These are phyloP conservation scores for Rhodomyrtus psidioides DNA, from an alignment of 441 rosid genomes.

Conservation along the genomic window DNA sequence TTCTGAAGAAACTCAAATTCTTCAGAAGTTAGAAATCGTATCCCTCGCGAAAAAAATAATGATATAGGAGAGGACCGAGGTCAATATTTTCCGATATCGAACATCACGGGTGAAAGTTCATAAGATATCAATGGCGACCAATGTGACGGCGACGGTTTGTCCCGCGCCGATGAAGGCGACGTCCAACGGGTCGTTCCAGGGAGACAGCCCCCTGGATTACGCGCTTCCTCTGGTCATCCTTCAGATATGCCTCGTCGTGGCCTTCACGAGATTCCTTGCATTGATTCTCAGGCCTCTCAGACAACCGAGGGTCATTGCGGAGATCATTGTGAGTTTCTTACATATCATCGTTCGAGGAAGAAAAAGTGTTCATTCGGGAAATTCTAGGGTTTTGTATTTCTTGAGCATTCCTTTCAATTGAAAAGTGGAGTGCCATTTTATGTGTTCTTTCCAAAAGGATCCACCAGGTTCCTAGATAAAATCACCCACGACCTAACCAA, in stretches of 20 bases:
- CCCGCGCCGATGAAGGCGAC: conserved; percentile 54
- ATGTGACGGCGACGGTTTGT: conserved; percentile 2
- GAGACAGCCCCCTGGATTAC: conserved; percentile 46
- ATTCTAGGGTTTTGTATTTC: background rate
- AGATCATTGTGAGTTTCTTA: conserved; percentile 39
- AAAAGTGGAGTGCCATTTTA: background rate
- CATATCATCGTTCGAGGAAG: background rate
- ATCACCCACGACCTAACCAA: background rate
- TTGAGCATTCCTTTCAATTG: background rate
- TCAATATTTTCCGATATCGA: background rate
- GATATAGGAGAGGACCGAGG: background rate
- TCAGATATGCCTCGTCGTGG: conserved; percentile 45
- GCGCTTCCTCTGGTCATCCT: conserved; percentile 55
- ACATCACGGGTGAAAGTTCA: background rate
- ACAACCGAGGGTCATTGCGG: conserved; percentile 60
- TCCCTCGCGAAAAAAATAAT: background rate
- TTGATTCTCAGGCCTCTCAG: conserved; percentile 40
- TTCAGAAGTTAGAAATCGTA: background rate
- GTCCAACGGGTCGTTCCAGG: conserved; percentile 65
- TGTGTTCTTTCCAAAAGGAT: background rate
- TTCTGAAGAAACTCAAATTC: background rate
- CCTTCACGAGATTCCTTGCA: conserved; percentile 39
- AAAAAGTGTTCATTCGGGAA: background rate
- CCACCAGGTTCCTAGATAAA: background rate
- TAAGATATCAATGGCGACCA: background rate